Base-by-base conservation (phyloP, 169 alveolate species). In the Plasmodium sp. region DNA sequence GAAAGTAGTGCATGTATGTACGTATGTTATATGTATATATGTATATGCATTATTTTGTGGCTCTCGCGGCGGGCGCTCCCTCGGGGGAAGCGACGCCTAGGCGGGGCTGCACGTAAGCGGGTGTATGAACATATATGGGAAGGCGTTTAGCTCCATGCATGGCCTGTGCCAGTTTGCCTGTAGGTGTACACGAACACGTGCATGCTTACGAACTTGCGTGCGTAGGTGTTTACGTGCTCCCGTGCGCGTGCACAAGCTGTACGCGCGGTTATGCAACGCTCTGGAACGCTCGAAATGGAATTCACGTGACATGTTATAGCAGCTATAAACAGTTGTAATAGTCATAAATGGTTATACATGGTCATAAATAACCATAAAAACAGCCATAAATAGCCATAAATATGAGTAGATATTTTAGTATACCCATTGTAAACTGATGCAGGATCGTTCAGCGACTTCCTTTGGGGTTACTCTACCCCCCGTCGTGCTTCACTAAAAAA, bases 11-110 rank as follows among this genome's bases (percentile, higher is more conserved):
- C 2, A 82, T 81, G 18, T 27, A 81, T 18, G 16, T 27, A 22
- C 27, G n/a, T 81, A 81, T 81, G 14, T n/a, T n/a, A n/a, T n/a
- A n/a, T n/a, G n/a, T n/a, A n/a, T 82, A 82, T 54, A 51, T 51
- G 5, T 82, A 22, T 82, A 18, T n/a, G 2, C 54, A 22, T 36
- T 39, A 14, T 45, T 81, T n/a, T n/a, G n/a, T 48, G 9, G 62
- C 27, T 16, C 2, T 51, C 9, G 27, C 62, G 22, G 62, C 18
- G 22, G 27, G 62, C 27, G 5, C 22, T 51, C 3, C 62, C 62
- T 51, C 62, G 62, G 7, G 22, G 62, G 62, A 51, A 12, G 62
- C 18, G 62, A 14, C 62, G 16, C 62, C 22, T 51, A 51, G 62
- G 12, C 62, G 62, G 62, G 62, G 6, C 16, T 51, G 34, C 77